Conservation (phyloP, 2,329 filamentous ascomycete genomes). For the Alternaria panax region DNA sequence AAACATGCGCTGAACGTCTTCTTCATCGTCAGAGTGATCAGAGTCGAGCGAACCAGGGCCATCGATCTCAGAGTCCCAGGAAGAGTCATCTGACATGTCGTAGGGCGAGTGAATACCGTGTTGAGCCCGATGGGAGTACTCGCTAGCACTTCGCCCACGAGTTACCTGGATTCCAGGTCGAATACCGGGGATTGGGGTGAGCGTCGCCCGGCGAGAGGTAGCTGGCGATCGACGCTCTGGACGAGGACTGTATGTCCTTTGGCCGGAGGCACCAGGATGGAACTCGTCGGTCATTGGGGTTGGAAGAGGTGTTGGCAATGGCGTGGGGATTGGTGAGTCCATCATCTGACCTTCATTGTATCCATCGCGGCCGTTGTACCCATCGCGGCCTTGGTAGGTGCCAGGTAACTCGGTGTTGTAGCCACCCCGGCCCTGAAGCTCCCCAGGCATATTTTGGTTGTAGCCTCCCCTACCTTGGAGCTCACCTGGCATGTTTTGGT, state of each 20-base stretch:
- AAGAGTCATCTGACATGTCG: slow-evolving; percentile 49
- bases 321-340: slow-evolving; percentile 46
- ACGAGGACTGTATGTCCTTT: slow-evolving; percentile 41
- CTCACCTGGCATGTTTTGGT: slow-evolving; percentile 34
- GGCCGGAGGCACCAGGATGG: slow-evolving; percentile 42
- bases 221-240: slow-evolving; percentile 39
- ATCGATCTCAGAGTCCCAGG: slow-evolving; percentile 53
- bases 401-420: slow-evolving; percentile 42
- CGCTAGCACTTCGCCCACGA: slow-evolving; percentile 36
- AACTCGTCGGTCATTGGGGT: slow-evolving; percentile 43
- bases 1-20: slow-evolving; percentile 16
- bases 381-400: slow-evolving; percentile 44
- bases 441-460: slow-evolving; percentile 41
- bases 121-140: slow-evolving; percentile 41
- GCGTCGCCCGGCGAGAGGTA: slow-evolving; percentile 45
- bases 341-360: slow-evolving; percentile 36
- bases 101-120: slow-evolving; percentile 38
- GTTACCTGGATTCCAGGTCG: slow-evolving; percentile 47
- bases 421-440: slow-evolving; percentile 43
- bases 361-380: too few relatives aligned
- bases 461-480: slow-evolving; percentile 44
- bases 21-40: slow-evolving; percentile 27
- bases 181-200: slow-evolving; percentile 47
- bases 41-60: slow-evolving; percentile 43
- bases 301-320: slow-evolving; percentile 28